A percentile compares a stretch with the other conserved stretches of the same genome.
phyloP scores from a whole-genome alignment of 148 eudicot species.

The Limonium bicolor region DNA sequence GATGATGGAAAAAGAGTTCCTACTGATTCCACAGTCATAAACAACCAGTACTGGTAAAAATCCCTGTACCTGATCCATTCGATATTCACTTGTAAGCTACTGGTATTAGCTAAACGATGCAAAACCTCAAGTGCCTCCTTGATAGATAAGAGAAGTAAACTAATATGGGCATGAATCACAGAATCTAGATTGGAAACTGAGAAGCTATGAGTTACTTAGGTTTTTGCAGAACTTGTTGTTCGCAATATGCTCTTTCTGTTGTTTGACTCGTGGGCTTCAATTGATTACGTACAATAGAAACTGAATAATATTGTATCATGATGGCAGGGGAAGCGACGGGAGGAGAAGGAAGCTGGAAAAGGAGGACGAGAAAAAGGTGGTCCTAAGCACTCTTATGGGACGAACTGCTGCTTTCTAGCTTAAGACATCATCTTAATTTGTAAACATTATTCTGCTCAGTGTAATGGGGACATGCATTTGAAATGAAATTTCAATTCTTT shows the following conservation, averaged over 20 bases:
- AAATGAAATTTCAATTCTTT: no score
- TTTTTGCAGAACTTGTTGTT: no score
- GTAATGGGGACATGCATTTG: no score
- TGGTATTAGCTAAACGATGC: not conserved
- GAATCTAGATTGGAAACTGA: not conserved
- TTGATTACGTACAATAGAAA: no score
- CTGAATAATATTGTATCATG: not conserved
- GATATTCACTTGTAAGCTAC: not conserved
- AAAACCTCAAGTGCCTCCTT: no score
- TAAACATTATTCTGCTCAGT: no score
- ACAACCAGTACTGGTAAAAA: slow-evolving; percentile 67
- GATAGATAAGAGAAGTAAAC: no score
- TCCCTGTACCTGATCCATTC: not conserved
- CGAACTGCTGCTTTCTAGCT: slow-evolving; percentile 11
- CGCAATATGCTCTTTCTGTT: no score
- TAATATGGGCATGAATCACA: not conserved
- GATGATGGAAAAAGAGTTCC: slow-evolving; percentile 65
- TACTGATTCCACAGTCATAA: slow-evolving; percentile 44
- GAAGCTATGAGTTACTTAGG: no score
- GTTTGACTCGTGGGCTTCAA: no score
- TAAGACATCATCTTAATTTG: no score
- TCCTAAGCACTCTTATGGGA: slow-evolving; percentile 12
- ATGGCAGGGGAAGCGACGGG: slow-evolving; percentile 42
- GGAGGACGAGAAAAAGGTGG: no score
- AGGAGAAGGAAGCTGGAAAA: slow-evolving; percentile 56